Base-by-base conservation (phyloP, 441 rosid genomes). In the Sinapis alba region DNA sequence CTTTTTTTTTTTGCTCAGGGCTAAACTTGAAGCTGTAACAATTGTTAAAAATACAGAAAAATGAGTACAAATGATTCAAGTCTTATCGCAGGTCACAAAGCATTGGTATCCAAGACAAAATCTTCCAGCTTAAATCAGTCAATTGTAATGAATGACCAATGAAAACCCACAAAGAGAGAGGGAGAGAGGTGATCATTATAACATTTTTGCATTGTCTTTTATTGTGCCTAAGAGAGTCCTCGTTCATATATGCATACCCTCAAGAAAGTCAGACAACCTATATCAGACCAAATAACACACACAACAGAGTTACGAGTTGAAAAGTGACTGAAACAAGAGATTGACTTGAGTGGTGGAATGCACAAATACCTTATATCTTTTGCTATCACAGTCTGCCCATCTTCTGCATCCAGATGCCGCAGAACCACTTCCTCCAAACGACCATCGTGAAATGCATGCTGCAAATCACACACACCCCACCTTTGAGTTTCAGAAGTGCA, bases 401-500 rank as follows among this genome's bases (percentile, higher is more conserved):
- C 95, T 65, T 89, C 97, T 78, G 88, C 84, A 23, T 85, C 89
- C 74, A 89, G 88, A 84, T 91, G 94, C 50, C 95, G 90, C 66
- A 88, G 71, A 72, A 79, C 89, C 60, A 84, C 91, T 67, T 91
- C 93, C 87, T 88, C 97, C 82, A 86, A 76, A 53, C 87, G 86
- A 66, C 95, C 97, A 81, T 88, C 97, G 63, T 80, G 81, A 73
- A 79, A 87, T 3, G 90, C 91, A 80, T 91, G 97, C 97, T 91
- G 89, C 88, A 30, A 88, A 83, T 54, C n/a, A n/a, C 71, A 72
- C 74, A 61, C 26, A 66, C 61, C 72, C 59, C 59, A 8, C 41
- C 12, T 62, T 45, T 75, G 69, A 53, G 65, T 62, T 61, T 53
- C 8, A 76, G 59, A 62, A 36, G 59, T 63, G 50, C 59, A 69